Evolutionary conservation across 495 filamentous ascomycete genomes (phyloP).

Genomic region (Aspergillus asperescens): DNA sequence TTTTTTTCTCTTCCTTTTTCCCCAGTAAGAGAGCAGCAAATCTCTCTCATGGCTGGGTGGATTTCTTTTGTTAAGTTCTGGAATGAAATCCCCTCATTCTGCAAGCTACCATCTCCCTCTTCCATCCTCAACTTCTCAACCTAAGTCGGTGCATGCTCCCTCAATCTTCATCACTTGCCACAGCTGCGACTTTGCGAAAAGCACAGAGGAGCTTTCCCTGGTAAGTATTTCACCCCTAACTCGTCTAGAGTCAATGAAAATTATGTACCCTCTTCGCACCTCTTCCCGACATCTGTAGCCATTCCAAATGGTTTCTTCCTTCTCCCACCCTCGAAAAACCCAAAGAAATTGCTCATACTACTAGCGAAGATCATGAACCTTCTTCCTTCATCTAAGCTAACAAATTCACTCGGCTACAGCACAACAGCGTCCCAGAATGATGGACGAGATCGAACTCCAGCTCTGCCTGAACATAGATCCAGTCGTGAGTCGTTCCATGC

Average conservation of each 20-base stretch:
- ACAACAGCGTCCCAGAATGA: conserved; percentile 3
- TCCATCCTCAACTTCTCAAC: not conserved
- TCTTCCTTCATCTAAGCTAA: too few species aligned
- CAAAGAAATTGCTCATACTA: too few species aligned
- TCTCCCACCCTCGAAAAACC: too few species aligned
- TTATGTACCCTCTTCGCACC: not conserved
- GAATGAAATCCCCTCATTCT: too few species aligned
- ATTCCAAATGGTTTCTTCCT: too few species aligned
- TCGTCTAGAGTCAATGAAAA: not conserved
- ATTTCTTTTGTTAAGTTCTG: too few species aligned
- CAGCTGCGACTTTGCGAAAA: not conserved
- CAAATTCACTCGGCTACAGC: too few species aligned
- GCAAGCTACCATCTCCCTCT: not conserved
- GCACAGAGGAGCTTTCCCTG: not conserved
- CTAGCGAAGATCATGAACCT: too few species aligned
- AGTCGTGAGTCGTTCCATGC: conserved; percentile 11
- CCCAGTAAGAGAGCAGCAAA: not conserved
- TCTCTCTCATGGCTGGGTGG: not conserved
- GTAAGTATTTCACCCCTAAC: not conserved
- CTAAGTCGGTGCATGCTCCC: not conserved
- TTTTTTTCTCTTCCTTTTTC: too few species aligned
- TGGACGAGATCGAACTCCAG: conserved; percentile 20
- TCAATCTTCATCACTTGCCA: not conserved
- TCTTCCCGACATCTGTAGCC: too few species aligned
- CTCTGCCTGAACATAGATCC: conserved; percentile 19